Conservation (phyloP, 2,329 filamentous ascomycete species). For the Cordyceps cicadae region DNA sequence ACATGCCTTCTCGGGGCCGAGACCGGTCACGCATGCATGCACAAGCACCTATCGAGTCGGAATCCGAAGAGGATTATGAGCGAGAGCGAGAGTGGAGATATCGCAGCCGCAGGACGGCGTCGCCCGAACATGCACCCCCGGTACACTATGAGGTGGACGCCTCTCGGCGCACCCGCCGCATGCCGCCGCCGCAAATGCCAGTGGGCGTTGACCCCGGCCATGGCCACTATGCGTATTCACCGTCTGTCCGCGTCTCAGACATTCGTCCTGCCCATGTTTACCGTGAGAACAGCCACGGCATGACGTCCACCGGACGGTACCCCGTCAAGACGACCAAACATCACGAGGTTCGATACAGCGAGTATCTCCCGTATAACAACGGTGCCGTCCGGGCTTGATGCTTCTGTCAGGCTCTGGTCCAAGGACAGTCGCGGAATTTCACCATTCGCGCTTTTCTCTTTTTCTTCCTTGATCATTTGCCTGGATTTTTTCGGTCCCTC, state of each 20-base stretch:
- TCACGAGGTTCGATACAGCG: conserved; percentile 3
- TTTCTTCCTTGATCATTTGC: conserved; percentile 17
- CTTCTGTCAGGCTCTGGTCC: background rate
- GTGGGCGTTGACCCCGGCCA: background rate
- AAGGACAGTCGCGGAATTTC: background rate
- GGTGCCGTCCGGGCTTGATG: background rate
- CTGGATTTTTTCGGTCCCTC: conserved; percentile 13
- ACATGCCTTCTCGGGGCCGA: conserved; percentile 28
- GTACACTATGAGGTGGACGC: conserved; percentile 25
- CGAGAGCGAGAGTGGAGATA: conserved; percentile 25
- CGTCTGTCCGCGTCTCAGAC: background rate
- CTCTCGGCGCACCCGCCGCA: conserved; percentile 20
- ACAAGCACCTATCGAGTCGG: conserved; percentile 28
- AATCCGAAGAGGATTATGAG: conserved; percentile 26
- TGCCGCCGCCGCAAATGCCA: conserved; percentile 23
- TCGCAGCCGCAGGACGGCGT: conserved; percentile 27
- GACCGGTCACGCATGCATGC: conserved; percentile 29
- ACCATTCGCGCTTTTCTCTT: conserved; percentile 14
- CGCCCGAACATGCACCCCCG: conserved; percentile 22
- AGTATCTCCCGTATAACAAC: conserved; percentile 1
- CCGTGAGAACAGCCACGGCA: background rate
- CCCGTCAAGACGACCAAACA: background rate
- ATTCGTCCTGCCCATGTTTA: background rate
- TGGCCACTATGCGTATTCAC: background rate
- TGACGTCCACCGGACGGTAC: background rate